These are phyloP conservation scores for Zychaea mexicana DNA, from an alignment of 371 early-diverging fungal genomes.

Conservation along the genomic window DNA sequence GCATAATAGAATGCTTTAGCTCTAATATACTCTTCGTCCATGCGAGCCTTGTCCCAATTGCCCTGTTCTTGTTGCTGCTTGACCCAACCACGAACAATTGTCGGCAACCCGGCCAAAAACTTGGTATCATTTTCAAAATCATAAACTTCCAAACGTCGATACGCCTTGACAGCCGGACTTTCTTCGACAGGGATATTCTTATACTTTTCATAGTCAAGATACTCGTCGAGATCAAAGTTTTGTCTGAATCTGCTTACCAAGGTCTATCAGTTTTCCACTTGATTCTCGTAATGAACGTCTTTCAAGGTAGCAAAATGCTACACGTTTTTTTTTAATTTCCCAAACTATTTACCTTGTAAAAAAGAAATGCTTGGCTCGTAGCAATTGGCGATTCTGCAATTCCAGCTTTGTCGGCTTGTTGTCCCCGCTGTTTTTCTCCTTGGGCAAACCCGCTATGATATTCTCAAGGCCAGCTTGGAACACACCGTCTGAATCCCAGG, in stretches of 20 bases:
- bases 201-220: constrained; percentile 42
- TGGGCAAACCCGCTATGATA: constrained; percentile 27
- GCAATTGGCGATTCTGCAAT: constrained; percentile 18
- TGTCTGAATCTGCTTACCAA: constrained; percentile 42
- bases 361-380: constrained; percentile 61
- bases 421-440: not conserved
- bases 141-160: constrained; percentile 49
- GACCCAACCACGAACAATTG: constrained; percentile 47
- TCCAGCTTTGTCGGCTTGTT: not conserved
- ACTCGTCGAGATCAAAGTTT: constrained; percentile 47
- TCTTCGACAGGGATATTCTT: constrained; percentile 15
- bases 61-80: constrained; percentile 31
- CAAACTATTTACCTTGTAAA: constrained; percentile 35
- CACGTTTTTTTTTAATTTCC: not conserved
- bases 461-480: constrained; percentile 50
- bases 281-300: too few species aligned
- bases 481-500: constrained; percentile 47
- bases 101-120: constrained; percentile 48
- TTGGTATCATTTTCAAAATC: constrained; percentile 51
- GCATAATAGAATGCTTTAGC: constrained; percentile 58
- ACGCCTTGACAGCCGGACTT: constrained; percentile 29
- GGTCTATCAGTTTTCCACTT: too few species aligned
- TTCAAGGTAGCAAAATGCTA: not conserved
- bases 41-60: constrained; percentile 43
- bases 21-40: constrained; percentile 52